phyloP scores from a whole-genome alignment of 1,139 yeast species.

The Debaryomyces udenii region DNA sequence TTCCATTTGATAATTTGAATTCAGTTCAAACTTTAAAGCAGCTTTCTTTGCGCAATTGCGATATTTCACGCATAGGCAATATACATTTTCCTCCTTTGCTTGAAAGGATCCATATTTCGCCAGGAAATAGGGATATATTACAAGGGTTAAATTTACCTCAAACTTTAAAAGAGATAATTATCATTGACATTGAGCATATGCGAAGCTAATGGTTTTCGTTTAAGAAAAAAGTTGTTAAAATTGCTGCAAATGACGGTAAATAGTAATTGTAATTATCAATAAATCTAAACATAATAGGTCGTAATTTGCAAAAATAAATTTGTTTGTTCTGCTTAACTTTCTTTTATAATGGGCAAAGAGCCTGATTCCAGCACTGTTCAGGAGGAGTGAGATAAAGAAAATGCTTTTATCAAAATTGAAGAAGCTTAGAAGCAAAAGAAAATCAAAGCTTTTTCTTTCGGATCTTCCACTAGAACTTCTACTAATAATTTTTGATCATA shows the following conservation, averaged over 20 bases:
- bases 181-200: conserved; percentile 1
- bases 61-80: conserved; percentile 1
- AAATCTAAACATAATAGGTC: too few species aligned
- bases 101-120: conserved; percentile 2
- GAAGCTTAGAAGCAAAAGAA: conserved; percentile 1
- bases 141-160: conserved; percentile 1
- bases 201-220: not conserved
- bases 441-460: not conserved
- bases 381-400: not conserved
- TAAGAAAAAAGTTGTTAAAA: not conserved
- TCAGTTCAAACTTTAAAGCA: not conserved
- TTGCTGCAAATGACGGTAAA: conserved; percentile 1
- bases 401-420: conserved; percentile 1
- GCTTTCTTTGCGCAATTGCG: conserved; percentile 5
- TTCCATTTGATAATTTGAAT: not conserved
- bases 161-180: conserved; percentile 1
- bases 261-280: too few species aligned
- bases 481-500: conserved; percentile 3
- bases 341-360: not conserved
- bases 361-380: too few species aligned
- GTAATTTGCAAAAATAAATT: too few species aligned
- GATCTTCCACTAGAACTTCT: conserved; percentile 8
- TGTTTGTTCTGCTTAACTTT: not conserved
- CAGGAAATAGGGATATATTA: conserved; percentile 6
- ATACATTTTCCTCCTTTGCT: conserved; percentile 4